Evolutionary conservation across 192 early-diverging fungal genomes (phyloP).

Genomic region (Backusella tarrabulga): DNA sequence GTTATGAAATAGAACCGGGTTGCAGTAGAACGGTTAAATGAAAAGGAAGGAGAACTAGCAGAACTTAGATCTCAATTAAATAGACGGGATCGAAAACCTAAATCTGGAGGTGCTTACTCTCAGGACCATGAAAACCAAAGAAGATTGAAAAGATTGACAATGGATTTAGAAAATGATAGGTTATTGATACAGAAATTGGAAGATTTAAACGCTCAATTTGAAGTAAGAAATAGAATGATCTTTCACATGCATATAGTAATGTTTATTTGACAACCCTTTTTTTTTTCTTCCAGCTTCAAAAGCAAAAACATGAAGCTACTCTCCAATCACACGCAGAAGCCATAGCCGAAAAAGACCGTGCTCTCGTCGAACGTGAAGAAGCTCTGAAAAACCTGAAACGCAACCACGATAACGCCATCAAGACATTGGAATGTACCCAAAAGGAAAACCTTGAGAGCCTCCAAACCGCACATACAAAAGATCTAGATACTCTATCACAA

Average conservation of each 20-base stretch:
- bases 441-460: neutral
- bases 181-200: slow-evolving; percentile 37
- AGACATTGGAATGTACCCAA: slow-evolving; percentile 22
- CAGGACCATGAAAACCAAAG: slow-evolving; percentile 28
- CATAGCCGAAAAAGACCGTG: slow-evolving; percentile 32
- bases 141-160: slow-evolving; percentile 30
- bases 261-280: neutral
- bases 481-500: slow-evolving; percentile 11
- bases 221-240: slow-evolving; percentile 11
- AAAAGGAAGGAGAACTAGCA: slow-evolving; percentile 32
- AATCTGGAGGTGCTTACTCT: neutral
- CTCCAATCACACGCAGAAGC: slow-evolving; percentile 24
- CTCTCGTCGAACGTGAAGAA: slow-evolving; percentile 21
- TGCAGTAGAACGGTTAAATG: slow-evolving; percentile 18
- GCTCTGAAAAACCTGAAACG: slow-evolving; percentile 19
- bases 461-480: slow-evolving; percentile 12
- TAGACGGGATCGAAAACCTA: slow-evolving; percentile 19
- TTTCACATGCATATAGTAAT: neutral
- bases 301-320: slow-evolving; percentile 30
- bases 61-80: slow-evolving; percentile 23
- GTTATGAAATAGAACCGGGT: slow-evolving; percentile 20
- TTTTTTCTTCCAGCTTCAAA: slow-evolving; percentile 22
- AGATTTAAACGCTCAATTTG: slow-evolving; percentile 33
- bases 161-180: slow-evolving; percentile 34
- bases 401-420: slow-evolving; percentile 16